Conservation (phyloP, 164 flowering plant species). For the Echeveria elegans region DNA sequence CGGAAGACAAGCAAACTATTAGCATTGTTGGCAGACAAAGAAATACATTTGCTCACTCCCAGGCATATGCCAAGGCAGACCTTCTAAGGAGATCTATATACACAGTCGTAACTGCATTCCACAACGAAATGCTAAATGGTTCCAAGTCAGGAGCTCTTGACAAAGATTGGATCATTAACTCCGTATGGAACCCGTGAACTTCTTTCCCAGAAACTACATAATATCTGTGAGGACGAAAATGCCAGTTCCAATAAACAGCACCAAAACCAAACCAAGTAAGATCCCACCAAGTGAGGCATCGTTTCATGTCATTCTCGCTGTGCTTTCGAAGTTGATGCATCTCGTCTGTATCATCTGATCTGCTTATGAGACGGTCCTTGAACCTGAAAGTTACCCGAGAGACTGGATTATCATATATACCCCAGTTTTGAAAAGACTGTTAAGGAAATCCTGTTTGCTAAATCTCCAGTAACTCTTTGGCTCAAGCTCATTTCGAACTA, state of each 20-base stretch:
- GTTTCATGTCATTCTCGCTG: constrained; percentile 54
- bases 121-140: constrained; percentile 56
- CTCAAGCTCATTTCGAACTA: constrained; percentile 9
- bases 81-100: constrained; percentile 68
- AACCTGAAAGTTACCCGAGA: constrained; percentile 27
- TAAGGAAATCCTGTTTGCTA: constrained; percentile 57
- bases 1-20: constrained; percentile 33
- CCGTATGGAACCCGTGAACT: constrained; percentile 57
- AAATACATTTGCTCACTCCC: constrained; percentile 39
- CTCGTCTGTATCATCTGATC: constrained; percentile 46
- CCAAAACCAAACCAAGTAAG: too few relatives aligned
- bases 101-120: constrained; percentile 59
- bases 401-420: constrained; percentile 29
- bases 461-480: constrained; percentile 45
- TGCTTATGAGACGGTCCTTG: constrained; percentile 32
- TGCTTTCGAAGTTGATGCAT: constrained; percentile 22
- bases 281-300: constrained; percentile 15
- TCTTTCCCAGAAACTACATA: constrained; percentile 59
- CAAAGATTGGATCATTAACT: constrained; percentile 70
- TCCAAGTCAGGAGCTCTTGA: constrained; percentile 55
- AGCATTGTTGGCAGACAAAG: constrained; percentile 32
- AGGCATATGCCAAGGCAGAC: constrained; percentile 79
- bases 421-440: constrained; percentile 46
- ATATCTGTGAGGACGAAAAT: too few relatives aligned
- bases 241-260: too few relatives aligned